Percentiles rank a stretch among this genome's conserved stretches.
Conservation (phyloP, 495 filamentous ascomycete genomes). For the Cryomyces minteri region DNA sequence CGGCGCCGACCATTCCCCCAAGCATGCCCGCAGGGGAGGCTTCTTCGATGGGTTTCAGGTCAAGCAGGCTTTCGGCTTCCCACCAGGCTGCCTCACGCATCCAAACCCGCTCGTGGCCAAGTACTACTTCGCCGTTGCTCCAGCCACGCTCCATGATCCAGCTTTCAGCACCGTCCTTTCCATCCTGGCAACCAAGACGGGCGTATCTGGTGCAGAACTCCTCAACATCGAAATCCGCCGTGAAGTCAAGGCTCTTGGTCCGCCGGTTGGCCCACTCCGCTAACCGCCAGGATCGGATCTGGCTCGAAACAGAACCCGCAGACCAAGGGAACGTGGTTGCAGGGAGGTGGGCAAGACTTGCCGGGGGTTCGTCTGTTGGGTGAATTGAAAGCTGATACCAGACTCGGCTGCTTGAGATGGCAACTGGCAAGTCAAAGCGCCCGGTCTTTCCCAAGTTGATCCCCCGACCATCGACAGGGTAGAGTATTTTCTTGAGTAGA, state of each 20-base stretch:
- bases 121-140: conserved; percentile 91
- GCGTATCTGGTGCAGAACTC: conserved; percentile 75
- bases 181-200: conserved; percentile 71
- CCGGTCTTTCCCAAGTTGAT: conserved; percentile 52
- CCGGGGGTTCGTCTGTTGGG: conserved; percentile 72
- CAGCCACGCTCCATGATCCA: conserved; percentile 93
- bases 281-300: conserved; percentile 79
- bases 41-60: conserved; percentile 53
- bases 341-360: conserved; percentile 43
- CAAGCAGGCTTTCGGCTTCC: conserved; percentile 94
- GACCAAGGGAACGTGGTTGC: conserved; percentile 42
- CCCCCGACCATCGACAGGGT: conserved; percentile 57
- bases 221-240: conserved; percentile 85
- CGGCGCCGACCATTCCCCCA: conserved; percentile 23
- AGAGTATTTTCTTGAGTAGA: conserved; percentile 68
- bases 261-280: conserved; percentile 93
- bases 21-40: conserved; percentile 27
- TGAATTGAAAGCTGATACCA: conserved; percentile 93
- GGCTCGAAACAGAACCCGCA: conserved; percentile 75
- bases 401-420: conserved; percentile 63
- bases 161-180: conserved; percentile 81
- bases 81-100: conserved; percentile 90
- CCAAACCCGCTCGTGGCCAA: conserved; percentile 86
- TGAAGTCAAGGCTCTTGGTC: conserved; percentile 87
- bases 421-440: conserved; percentile 52